Conservation (phyloP, 306 rosid genomes). For the Prunus fruticosa region DNA sequence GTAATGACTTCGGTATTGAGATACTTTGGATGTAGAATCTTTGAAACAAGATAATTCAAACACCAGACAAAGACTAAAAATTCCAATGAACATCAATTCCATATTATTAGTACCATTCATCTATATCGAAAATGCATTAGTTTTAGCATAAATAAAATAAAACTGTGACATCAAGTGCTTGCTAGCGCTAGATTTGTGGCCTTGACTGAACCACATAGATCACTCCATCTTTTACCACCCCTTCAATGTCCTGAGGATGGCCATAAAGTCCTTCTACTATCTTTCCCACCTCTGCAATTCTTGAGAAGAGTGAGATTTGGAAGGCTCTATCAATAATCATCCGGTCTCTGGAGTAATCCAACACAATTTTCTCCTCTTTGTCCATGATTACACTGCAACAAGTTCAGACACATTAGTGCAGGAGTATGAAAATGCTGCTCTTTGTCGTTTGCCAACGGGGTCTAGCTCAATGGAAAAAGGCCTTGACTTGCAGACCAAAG, state of each 20-base stretch:
- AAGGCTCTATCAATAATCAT: conserved; percentile 19
- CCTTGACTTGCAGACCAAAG: too few relatives aligned
- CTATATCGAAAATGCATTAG: background rate
- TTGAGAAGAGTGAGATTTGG: conserved; percentile 27
- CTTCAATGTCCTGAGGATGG: conserved; percentile 46
- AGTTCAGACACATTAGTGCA: conserved; percentile 11
- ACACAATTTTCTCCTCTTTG: conserved; percentile 24
- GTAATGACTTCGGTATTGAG: too few relatives aligned
- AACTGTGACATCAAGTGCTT: background rate
- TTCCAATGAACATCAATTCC: background rate
- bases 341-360: conserved; percentile 37
- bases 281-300: conserved; percentile 33
- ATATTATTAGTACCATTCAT: background rate
- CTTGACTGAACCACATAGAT: conserved; percentile 10
- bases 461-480: too few relatives aligned
- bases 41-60: background rate
- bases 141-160: background rate
- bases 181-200: background rate
- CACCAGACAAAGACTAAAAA: background rate
- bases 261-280: conserved; percentile 30
- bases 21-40: too few relatives aligned
- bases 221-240: conserved; percentile 37
- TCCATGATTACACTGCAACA: conserved; percentile 34
- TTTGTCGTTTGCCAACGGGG: too few relatives aligned
- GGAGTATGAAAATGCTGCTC: conserved; percentile 8